A percentile compares a stretch with the other conserved stretches of the same genome.
Evolutionary conservation across 2,329 filamentous ascomycete species (phyloP).

Genomic region (Colletotrichum sidae): DNA sequence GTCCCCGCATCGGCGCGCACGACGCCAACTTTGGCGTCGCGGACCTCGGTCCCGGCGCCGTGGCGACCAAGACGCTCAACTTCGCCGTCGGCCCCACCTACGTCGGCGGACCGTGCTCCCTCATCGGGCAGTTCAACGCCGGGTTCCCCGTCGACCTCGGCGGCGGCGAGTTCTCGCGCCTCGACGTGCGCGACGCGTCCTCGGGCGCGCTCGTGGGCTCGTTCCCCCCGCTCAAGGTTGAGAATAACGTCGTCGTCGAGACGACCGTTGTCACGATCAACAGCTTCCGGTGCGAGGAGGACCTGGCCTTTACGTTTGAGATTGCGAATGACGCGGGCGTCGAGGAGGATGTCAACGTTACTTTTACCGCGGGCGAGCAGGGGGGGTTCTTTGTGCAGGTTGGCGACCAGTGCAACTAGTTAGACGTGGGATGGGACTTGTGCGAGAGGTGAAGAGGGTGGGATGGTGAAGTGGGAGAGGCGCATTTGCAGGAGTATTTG

Average conservation of each 20-base stretch:
- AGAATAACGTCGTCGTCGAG: conserved; percentile 7
- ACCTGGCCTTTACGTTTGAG: conserved; percentile 20
- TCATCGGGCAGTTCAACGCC: conserved; percentile 22
- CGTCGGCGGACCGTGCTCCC: conserved; percentile 25
- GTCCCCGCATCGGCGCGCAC: conserved; percentile 19
- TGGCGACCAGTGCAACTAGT: conserved; percentile 34
- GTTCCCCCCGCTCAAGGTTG: conserved; percentile 26
- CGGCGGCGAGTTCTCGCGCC: conserved; percentile 24
- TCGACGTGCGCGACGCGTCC: conserved; percentile 22
- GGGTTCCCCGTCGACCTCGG: conserved; percentile 29
- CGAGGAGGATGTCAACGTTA: conserved; percentile 15
- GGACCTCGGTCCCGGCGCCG: conserved; percentile 18
- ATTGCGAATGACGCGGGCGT: conserved; percentile 15
- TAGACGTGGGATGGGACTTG: too few relatives aligned
- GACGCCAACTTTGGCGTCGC: conserved; percentile 30
- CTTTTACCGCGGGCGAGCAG: conserved; percentile 6
- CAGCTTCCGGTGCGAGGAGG: conserved; percentile 22
- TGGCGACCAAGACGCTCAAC: conserved; percentile 25
- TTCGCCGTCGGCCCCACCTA: conserved; percentile 18
- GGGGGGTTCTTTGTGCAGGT: conserved; percentile 23
- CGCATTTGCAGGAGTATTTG: not conserved
- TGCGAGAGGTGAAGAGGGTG: too few relatives aligned
- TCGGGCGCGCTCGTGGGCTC: conserved; percentile 26
- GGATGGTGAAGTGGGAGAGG: not conserved
- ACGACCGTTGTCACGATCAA: conserved; percentile 20